These are phyloP conservation scores for Diaporthe sp. DNA, from an alignment of 2,329 filamentous ascomycete species.

Conservation along the genomic window DNA sequence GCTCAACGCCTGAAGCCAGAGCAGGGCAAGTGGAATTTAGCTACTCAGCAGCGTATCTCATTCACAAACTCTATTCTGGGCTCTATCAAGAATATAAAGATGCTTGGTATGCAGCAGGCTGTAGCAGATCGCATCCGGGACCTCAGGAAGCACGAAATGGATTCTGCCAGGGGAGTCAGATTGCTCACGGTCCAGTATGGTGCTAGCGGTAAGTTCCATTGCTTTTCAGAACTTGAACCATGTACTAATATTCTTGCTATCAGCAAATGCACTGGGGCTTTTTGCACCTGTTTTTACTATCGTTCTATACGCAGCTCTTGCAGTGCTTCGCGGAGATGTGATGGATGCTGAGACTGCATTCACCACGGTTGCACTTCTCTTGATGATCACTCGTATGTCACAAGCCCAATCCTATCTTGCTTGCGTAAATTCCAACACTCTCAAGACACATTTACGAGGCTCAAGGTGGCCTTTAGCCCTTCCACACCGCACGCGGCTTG, in stretches of 20 bases:
- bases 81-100: constrained; percentile 57
- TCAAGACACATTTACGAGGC: background rate
- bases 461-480: too few species aligned
- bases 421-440: background rate
- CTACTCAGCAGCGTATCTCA: constrained; percentile 56
- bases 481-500: background rate
- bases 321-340: constrained; percentile 39
- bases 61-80: constrained; percentile 52
- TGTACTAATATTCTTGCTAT: constrained; percentile 15
- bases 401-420: background rate
- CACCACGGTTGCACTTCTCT: constrained; percentile 55
- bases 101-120: constrained; percentile 51
- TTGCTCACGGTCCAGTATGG: constrained; percentile 58
- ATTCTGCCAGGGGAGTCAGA: constrained; percentile 50
- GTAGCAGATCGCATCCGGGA: constrained; percentile 44
- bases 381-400: constrained; percentile 51
- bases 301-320: constrained; percentile 51
- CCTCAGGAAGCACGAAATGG: constrained; percentile 52
- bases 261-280: constrained; percentile 58
- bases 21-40: constrained; percentile 56
- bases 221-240: background rate
- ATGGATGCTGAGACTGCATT: constrained; percentile 56
- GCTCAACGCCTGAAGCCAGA: constrained; percentile 52
- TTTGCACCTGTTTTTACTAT: constrained; percentile 57
- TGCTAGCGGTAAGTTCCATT: constrained; percentile 52